A percentile compares a stretch with the other conserved stretches of the same genome.
phyloP scores from a whole-genome alignment of 352 stramenopile genomes.

The Pilasporangium apinafurcum region DNA sequence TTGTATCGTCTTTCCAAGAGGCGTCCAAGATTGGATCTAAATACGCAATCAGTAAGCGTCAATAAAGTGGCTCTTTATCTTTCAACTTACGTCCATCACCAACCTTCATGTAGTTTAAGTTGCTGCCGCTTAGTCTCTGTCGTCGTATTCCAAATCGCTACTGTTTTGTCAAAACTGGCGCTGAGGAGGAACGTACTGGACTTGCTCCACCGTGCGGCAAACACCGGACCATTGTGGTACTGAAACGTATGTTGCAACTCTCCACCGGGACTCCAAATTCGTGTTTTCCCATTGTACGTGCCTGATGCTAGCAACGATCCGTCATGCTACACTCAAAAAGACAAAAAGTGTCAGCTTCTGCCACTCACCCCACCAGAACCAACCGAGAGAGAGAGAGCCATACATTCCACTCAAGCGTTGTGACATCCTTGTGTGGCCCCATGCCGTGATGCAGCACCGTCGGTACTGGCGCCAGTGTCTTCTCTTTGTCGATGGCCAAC shows the following conservation, averaged over 20 bases:
- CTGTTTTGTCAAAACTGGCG: conserved; percentile 83
- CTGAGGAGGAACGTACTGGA: conserved; percentile 67
- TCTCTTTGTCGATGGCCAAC: conserved; percentile 26
- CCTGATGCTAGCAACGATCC: conserved; percentile 91
- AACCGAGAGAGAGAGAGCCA: conserved; percentile 11
- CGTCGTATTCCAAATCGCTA: conserved; percentile 74
- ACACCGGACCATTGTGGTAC: conserved; percentile 81
- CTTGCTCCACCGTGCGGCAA: conserved; percentile 82
- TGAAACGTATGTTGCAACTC: conserved; percentile 83
- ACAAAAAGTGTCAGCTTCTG: conserved; percentile 12
- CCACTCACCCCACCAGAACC: neutral
- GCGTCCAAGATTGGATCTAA: conserved; percentile 85
- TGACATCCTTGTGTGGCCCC: conserved; percentile 95
- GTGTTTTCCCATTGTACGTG: conserved; percentile 93
- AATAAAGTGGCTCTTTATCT: neutral
- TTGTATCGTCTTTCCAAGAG: conserved; percentile 92
- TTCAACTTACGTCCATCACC: neutral
- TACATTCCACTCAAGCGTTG: conserved; percentile 96
- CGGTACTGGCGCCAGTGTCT: conserved; percentile 19
- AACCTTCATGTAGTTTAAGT: conserved; percentile 87
- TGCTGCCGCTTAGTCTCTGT: conserved; percentile 92
- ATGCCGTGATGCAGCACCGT: conserved; percentile 78
- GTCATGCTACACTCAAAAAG: conserved; percentile 45
- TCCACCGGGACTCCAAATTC: conserved; percentile 66
- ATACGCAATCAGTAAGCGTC: neutral